A percentile compares a stretch with the other conserved stretches of the same genome.
These are phyloP conservation scores for Cladosporium sp. DNA, from an alignment of 2,329 filamentous ascomycete species.

Conservation along the genomic window DNA sequence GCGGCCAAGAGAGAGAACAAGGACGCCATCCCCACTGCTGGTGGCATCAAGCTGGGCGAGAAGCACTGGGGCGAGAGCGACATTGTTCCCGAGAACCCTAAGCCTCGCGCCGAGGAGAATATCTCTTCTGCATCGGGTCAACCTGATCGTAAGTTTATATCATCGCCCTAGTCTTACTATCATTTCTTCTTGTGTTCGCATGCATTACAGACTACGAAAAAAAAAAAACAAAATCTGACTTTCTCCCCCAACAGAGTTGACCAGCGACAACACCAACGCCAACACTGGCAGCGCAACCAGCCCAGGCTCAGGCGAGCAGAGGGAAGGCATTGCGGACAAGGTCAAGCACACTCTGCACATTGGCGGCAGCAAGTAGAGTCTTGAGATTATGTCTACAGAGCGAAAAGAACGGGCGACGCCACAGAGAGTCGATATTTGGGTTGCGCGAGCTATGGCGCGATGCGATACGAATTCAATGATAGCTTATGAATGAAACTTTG, in stretches of 20 bases:
- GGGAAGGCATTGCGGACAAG: conserved; percentile 26
- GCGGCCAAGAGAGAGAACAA: conserved; percentile 21
- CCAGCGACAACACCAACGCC: conserved; percentile 19
- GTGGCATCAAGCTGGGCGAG: conserved; percentile 28
- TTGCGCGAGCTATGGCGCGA: not conserved
- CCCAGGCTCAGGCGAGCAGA: conserved; percentile 13
- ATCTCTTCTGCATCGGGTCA: conserved; percentile 25
- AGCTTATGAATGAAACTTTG: not conserved
- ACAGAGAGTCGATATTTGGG: not conserved
- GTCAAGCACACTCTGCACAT: conserved; percentile 26
- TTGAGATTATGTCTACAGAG: not conserved
- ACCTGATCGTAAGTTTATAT: conserved; percentile 23
- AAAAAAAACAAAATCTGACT: not conserved
- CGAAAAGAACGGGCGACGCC: conserved; percentile 3
- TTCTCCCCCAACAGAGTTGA: not conserved
- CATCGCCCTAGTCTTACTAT: not conserved
- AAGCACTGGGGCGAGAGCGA: conserved; percentile 34
- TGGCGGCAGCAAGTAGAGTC: conserved; percentile 9
- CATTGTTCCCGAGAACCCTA: conserved; percentile 28
- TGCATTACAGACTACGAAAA: not conserved
- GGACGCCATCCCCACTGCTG: conserved; percentile 30
- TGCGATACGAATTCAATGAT: not conserved
- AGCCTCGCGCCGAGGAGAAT: conserved; percentile 9
- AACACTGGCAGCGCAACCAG: conserved; percentile 22
- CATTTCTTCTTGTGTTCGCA: not conserved